Conservation (phyloP, 768 basidiomycete species). For the Sistotremastrum niveocremeum region DNA sequence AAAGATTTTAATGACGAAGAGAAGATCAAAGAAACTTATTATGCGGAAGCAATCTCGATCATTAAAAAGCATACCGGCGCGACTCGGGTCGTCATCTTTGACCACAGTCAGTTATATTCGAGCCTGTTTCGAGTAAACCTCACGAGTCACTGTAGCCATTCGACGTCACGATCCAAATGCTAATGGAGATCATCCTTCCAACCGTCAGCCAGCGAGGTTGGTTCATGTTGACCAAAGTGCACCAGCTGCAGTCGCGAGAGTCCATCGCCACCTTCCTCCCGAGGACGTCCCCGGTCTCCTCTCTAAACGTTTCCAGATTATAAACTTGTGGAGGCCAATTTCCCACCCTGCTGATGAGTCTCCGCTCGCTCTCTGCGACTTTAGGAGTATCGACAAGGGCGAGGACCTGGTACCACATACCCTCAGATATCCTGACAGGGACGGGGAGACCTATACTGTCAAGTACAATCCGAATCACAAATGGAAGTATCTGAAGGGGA, state of each 20-base stretch:
- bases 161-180: conserved; percentile 30
- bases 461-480: conserved; percentile 31
- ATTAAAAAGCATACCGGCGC: conserved; percentile 27
- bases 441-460: conserved; percentile 39
- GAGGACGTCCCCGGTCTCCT: conserved; percentile 31
- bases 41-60: conserved; percentile 24
- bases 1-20: conserved; percentile 19
- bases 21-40: conserved; percentile 25
- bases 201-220: conserved; percentile 27
- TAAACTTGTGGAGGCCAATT: conserved; percentile 51
- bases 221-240: conserved; percentile 43
- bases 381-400: conserved; percentile 26
- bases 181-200: conserved; percentile 20
- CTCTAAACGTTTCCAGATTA: conserved; percentile 38
- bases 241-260: conserved; percentile 28
- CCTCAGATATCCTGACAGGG: conserved; percentile 33
- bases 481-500: conserved; percentile 37
- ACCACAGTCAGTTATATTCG: conserved; percentile 21
- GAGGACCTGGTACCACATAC: conserved; percentile 31
- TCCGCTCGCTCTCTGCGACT: conserved; percentile 42
- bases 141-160: conserved; percentile 20
- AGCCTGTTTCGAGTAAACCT: too few relatives aligned
- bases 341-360: conserved; percentile 31
- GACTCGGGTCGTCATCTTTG: conserved; percentile 26
- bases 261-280: conserved; percentile 36